Conservation (phyloP, 78 protist species). For the Dictyostelium purpureum region DNA sequence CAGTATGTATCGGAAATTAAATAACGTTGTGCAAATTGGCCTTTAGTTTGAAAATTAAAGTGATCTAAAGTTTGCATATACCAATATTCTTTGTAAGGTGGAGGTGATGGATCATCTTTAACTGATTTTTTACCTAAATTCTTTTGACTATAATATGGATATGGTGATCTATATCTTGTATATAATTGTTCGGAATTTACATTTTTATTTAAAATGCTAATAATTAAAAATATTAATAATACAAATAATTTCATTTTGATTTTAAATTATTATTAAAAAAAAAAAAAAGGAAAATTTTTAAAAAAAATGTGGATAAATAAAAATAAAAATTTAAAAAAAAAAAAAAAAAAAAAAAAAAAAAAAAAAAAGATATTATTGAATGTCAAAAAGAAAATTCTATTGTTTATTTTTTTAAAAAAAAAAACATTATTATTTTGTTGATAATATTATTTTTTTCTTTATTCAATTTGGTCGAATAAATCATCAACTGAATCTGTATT, state of each 20-base stretch:
- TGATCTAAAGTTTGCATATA: conserved; percentile 81
- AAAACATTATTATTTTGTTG: no score
- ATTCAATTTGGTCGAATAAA: conserved; percentile 78
- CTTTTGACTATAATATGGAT: conserved; percentile 38
- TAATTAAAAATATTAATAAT: no score
- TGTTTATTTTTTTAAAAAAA: no score
- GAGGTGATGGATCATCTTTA: conserved; percentile 36
- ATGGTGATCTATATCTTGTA: conserved; percentile 27
- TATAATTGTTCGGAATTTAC: background rate
- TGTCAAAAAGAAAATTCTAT: no score
- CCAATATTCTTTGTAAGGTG: conserved; percentile 30
- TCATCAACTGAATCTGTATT: conserved; percentile 79
- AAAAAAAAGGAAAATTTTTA: no score
- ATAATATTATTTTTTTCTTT: conserved; percentile 30
- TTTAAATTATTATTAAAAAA: no score
- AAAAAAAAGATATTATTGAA: no score
- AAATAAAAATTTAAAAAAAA: no score
- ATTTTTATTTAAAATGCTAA: no score
- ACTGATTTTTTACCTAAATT: background rate
- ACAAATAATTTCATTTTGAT: no score
- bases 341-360: no score
- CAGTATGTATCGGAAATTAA: conserved; percentile 22
- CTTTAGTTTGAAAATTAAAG: conserved; percentile 64
- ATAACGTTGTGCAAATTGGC: conserved; percentile 45
- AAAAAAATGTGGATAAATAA: no score